Evolutionary conservation across 176 grass and related monocot species (phyloP), one percentile per base, ranked within the genome.

Genomic region (Rhynchospora pubera): DNA sequence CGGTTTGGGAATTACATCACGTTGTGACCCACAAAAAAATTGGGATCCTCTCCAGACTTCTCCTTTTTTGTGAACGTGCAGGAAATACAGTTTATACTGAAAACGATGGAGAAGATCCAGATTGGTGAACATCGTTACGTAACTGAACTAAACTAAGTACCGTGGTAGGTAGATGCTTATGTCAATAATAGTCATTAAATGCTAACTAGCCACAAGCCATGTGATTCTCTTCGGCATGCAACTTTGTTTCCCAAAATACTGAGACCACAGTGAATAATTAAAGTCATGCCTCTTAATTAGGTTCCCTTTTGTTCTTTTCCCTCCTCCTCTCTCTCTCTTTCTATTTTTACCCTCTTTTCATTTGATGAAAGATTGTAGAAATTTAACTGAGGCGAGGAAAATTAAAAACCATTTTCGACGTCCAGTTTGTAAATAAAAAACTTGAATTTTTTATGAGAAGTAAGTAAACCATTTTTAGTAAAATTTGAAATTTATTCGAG

Each of bases 231-330:
- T 53, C 11, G 4, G 34, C 34, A 39, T 28, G 24, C 76, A 61
- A n/a, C 18, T 58, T 47, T 61, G 77, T 79, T 60, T 43, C 28
- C 77, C 47, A 9, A 77, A 79, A 79, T 43, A 53, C 53, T 44
- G 77, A 79, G 22, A 60, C 55, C n/a, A 60, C 14, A 19, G 3
- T 15, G 56, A 60, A 79, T 79, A n/a, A 22, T 19, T 79, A 60
- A 32, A 79, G 32, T 18, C 0, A 3, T 60, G 76, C 18, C 26
- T 1, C 26, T 55, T 39, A 42, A 34, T 55, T 55, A 79, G 14
- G 30, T 59, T 30, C 26, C 16, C 26, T 9, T 58, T 15, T 55
- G 28, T 78, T 30, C 13, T 78, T 56, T 52, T 23, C 19, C 24
- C 24, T 34, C 2, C 9, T 6, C 8, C 7, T 65, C 19, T 30